Evolutionary conservation across 768 basidiomycete genomes (phyloP).

Genomic region (Mycena kentingensis): DNA sequence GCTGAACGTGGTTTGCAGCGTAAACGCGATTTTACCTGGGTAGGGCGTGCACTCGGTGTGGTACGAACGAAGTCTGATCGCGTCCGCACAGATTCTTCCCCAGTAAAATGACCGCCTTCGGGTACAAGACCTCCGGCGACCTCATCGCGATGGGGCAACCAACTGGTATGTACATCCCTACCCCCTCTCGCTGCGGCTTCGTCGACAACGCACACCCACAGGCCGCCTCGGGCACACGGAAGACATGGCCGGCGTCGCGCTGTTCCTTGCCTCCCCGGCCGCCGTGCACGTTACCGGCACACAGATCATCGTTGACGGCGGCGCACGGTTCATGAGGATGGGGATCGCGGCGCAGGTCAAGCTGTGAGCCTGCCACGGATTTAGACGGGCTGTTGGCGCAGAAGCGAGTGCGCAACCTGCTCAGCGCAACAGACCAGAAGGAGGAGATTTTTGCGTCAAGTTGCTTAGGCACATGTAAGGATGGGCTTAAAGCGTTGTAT

Average conservation of each 20-base stretch:
- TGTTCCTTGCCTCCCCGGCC: conserved; percentile 63
- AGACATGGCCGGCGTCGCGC: conserved; percentile 63
- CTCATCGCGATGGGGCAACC: conserved; percentile 17
- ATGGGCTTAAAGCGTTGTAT: too few species aligned
- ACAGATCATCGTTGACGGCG: conserved; percentile 64
- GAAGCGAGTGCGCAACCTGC: too few species aligned
- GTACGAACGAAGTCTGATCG: background rate
- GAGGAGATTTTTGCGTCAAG: too few species aligned
- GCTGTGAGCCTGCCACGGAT: too few species aligned
- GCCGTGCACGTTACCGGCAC: conserved; percentile 67
- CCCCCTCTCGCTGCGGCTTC: background rate
- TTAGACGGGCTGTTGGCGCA: too few species aligned
- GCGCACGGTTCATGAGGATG: conserved; percentile 27
- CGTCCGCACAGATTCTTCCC: conserved; percentile 30
- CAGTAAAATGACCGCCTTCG: conserved; percentile 39
- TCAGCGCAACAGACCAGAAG: background rate
- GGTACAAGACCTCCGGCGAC: conserved; percentile 17
- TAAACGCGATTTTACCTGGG: conserved; percentile 23
- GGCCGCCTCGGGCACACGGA: conserved; percentile 62
- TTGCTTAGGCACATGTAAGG: too few species aligned
- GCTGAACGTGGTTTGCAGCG: background rate
- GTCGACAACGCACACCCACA: too few species aligned
- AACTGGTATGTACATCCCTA: background rate
- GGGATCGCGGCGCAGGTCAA: conserved; percentile 20
- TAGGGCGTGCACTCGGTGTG: background rate